Conservation (phyloP, 352 stramenopile species). For the Pythium rishiriense region DNA sequence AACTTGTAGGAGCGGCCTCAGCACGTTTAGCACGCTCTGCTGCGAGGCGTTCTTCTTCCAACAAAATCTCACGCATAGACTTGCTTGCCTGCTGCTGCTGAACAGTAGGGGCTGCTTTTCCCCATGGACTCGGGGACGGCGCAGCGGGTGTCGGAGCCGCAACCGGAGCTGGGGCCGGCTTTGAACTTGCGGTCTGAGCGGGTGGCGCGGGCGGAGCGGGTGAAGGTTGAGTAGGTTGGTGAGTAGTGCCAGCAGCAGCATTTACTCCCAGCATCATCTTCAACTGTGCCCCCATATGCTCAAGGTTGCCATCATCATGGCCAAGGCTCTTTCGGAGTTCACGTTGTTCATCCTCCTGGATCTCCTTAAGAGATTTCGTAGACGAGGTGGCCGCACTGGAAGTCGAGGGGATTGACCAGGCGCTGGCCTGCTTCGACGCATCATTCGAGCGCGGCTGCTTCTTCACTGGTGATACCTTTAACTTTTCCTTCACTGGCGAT, state of each 20-base stretch:
- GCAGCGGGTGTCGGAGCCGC: slow-evolving; percentile 23
- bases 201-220: slow-evolving; percentile 5
- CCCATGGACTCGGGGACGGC: slow-evolving; percentile 49
- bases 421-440: slow-evolving; percentile 30
- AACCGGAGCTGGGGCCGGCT: slow-evolving; percentile 9
- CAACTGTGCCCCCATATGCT: slow-evolving; percentile 81
- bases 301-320: slow-evolving; percentile 46
- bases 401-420: slow-evolving; percentile 39
- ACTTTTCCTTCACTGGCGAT: slow-evolving; percentile 34
- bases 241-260: slow-evolving; percentile 6
- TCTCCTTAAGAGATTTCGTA: slow-evolving; percentile 72
- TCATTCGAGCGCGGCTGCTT: slow-evolving; percentile 28
- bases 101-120: slow-evolving; percentile 32
- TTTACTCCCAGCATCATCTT: slow-evolving; percentile 89
- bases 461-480: slow-evolving; percentile 29
- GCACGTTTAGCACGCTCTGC: slow-evolving; percentile 58
- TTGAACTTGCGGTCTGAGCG: slow-evolving; percentile 5
- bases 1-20: slow-evolving; percentile 40
- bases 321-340: slow-evolving; percentile 59
- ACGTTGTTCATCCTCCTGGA: slow-evolving; percentile 80
- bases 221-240: background rate
- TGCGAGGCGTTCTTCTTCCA: slow-evolving; percentile 79
- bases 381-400: slow-evolving; percentile 5
- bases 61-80: slow-evolving; percentile 81
- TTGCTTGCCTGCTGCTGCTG: slow-evolving; percentile 41